Conservation (phyloP, 1,284 basidiomycete species). For the Malassezia furfur region DNA sequence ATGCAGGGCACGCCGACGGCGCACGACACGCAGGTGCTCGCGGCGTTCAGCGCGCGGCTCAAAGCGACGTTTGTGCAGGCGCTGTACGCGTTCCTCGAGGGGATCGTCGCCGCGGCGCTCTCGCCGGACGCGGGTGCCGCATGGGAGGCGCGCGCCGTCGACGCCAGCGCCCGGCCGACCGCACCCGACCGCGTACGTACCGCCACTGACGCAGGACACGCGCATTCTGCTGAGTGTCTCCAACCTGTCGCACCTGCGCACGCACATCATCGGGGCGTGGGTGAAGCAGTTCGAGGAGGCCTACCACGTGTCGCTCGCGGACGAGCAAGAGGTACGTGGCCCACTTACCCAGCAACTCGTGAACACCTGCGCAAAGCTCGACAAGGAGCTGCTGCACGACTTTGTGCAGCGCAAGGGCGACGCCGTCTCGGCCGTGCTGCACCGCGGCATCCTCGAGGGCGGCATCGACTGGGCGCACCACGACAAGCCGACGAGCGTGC, state of each 20-base stretch:
- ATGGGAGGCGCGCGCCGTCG: conserved; percentile 20
- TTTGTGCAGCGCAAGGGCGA: conserved; percentile 70
- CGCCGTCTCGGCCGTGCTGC: conserved; percentile 61
- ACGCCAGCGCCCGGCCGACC: not conserved
- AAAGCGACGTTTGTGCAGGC: conserved; percentile 78
- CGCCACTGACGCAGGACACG: conserved; percentile 53
- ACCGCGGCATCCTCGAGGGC: conserved; percentile 66
- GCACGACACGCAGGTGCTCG: conserved; percentile 18
- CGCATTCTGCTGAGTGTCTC: conserved; percentile 80
- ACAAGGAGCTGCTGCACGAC: conserved; percentile 75
- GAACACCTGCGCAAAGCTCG: conserved; percentile 69
- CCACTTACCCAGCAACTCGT: conserved; percentile 57
- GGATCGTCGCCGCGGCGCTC: conserved; percentile 69
- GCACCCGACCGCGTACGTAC: not conserved
- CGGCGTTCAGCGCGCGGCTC: conserved; percentile 56
- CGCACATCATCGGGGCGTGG: conserved; percentile 66
- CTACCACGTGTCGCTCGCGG: conserved; percentile 64
- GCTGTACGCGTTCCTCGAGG: conserved; percentile 79
- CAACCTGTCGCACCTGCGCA: conserved; percentile 71
- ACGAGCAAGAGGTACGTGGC: conserved; percentile 57
- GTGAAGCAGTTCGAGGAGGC: conserved; percentile 68
- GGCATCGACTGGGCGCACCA: conserved; percentile 85
- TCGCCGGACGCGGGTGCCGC: not conserved
- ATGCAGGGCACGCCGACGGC: conserved; percentile 5
- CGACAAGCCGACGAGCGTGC: conserved; percentile 69